Percentiles rank a stretch among this genome's conserved stretches.
These are phyloP conservation scores for Glutinoglossum americanum DNA, from an alignment of 495 filamentous ascomycete species.

Conservation along the genomic window DNA sequence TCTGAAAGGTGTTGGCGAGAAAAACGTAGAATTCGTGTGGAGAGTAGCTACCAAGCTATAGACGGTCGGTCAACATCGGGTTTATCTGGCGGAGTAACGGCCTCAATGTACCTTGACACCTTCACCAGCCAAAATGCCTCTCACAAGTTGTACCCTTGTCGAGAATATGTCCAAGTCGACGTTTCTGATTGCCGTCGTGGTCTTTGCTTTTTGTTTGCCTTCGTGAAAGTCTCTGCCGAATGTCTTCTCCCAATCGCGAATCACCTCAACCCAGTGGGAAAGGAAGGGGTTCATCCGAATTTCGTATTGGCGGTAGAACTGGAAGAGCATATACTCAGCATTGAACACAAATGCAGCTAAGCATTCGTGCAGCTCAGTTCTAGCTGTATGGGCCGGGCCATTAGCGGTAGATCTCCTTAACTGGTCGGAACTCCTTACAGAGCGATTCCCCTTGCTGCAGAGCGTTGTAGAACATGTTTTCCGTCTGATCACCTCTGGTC, in stretches of 20 bases:
- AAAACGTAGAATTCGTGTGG: neutral
- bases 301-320: slow-evolving; percentile 12
- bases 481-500: neutral
- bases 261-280: slow-evolving; percentile 22
- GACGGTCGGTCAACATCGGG: neutral
- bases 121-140: neutral
- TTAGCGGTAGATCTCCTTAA: neutral
- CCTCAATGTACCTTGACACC: neutral
- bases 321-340: slow-evolving; percentile 13
- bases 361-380: neutral
- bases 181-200: neutral
- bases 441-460: neutral
- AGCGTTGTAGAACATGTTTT: neutral
- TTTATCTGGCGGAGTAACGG: neutral
- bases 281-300: slow-evolving; percentile 20
- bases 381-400: neutral
- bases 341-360: slow-evolving; percentile 14
- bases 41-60: neutral
- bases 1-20: neutral
- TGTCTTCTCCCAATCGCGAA: slow-evolving; percentile 11
- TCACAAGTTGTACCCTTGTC: neutral
- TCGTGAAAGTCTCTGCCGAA: slow-evolving; percentile 7
- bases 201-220: neutral
- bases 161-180: neutral
- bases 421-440: neutral